phyloP scores from a whole-genome alignment of 208 protist genomes.

The Plasmodiophora brassicae region DNA sequence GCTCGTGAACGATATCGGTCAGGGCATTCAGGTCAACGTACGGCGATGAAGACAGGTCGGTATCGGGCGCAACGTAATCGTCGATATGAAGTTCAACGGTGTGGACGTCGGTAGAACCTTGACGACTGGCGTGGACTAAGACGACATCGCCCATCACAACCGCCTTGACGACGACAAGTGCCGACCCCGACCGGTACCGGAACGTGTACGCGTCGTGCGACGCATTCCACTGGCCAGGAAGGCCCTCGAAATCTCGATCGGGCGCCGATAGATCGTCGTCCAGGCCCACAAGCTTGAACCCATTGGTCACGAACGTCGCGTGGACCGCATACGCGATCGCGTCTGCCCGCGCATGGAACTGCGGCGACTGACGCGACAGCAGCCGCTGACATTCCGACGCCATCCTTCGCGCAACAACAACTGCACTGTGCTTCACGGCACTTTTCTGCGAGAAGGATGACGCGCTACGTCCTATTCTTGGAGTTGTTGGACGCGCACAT shows the following conservation, averaged over 20 bases:
- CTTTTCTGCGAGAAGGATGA: too few relatives aligned
- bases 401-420: too few relatives aligned
- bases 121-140: background rate
- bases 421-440: too few relatives aligned
- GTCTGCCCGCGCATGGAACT: background rate
- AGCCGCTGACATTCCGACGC: too few relatives aligned
- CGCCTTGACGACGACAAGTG: background rate
- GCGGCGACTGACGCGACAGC: background rate
- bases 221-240: background rate
- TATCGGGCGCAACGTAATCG: background rate
- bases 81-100: background rate
- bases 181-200: background rate
- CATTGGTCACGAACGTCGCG: background rate
- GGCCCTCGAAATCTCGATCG: background rate
- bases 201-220: background rate
- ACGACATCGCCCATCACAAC: background rate
- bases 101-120: background rate
- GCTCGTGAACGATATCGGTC: background rate
- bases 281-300: background rate
- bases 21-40: background rate
- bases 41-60: background rate
- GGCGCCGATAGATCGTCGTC: background rate
- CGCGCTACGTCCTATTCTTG: too few relatives aligned
- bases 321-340: constrained; percentile 9
- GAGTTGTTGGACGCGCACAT: too few relatives aligned